Evolutionary conservation across 148 eudicot species (phyloP), one percentile per base, ranked within the genome.

Genomic region (Cornus florida): DNA sequence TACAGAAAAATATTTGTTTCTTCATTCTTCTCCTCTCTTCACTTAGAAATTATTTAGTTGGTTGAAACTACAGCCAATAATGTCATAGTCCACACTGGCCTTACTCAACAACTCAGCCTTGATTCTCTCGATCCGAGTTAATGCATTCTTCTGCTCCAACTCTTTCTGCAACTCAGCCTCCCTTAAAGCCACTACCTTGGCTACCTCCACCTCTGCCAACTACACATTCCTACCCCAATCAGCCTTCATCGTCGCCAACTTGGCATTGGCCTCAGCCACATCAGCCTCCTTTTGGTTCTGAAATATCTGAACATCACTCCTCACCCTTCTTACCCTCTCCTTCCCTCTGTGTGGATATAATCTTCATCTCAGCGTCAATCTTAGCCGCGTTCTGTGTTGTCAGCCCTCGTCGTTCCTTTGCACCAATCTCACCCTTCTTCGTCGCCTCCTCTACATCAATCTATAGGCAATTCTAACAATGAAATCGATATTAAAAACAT

Each of bases 371-470:
- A 12, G 87, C 87, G 39, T 84, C 78, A 16, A 84, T 84, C 77
- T 84, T 81, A 0, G 84, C 79, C 0, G 87, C 84, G 35, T 84
- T 78, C 60, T 84, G 87, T 10, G 35, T 17, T 2, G 87, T 84
- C 69, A 59, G 82, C n/a, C 84, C 87, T 53, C 57, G 71, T 70
- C 87, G 79, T 2, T 78, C 73, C 78, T 78, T 84, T 11, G 84
- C 74, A 70, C 87, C 87, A 53, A 81, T 84, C 32, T 70, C 84
- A 28, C 87, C 87, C 73, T 84, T 84, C 84, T 78, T 84, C 76
- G n/a, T 71, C 5, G 87, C 87, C 84, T 84, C 87, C 5, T 82
- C 79, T 3, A 84, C 87, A 84, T 84, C 84, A 16, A 80, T 23
- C 86, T 83, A 60, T 28, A 75, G 7, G 2, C 7, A 60, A 60